These are phyloP conservation scores for Collybiopsis luxurians DNA, from an alignment of 768 basidiomycete genomes.

Conservation along the genomic window DNA sequence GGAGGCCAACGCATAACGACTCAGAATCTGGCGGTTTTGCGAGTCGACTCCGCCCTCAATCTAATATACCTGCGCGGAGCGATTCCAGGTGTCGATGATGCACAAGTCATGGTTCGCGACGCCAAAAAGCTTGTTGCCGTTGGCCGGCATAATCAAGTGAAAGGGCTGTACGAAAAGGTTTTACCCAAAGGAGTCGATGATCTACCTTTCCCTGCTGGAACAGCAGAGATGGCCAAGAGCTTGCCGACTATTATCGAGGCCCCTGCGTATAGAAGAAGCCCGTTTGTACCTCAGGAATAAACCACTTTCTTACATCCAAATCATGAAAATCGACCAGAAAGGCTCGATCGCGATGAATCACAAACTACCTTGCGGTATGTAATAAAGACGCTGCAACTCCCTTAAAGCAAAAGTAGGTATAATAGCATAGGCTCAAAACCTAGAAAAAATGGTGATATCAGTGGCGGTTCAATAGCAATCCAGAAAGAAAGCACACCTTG, in stretches of 20 bases:
- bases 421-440: no score
- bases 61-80: slow-evolving; percentile 90
- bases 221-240: slow-evolving; percentile 63
- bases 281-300: slow-evolving; percentile 75
- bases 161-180: slow-evolving; percentile 73
- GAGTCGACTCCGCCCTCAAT: slow-evolving; percentile 83
- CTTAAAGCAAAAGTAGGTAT: no score
- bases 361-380: no score
- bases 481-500: no score
- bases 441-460: no score
- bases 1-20: slow-evolving; percentile 79
- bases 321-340: no score
- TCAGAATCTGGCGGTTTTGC: slow-evolving; percentile 87
- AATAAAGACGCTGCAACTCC: no score
- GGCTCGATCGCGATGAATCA: no score
- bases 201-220: slow-evolving; percentile 93
- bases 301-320: no score
- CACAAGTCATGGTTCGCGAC: slow-evolving; percentile 82
- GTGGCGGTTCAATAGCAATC: no score
- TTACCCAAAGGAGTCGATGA: slow-evolving; percentile 80
- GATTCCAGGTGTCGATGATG: slow-evolving; percentile 87
- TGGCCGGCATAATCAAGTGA: slow-evolving; percentile 61
- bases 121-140: slow-evolving; percentile 74
- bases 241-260: slow-evolving; percentile 69
- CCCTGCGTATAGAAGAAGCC: slow-evolving; percentile 69